These are phyloP conservation scores for Coemansia javaensis DNA, from an alignment of 192 early-diverging fungal species.

Conservation along the genomic window DNA sequence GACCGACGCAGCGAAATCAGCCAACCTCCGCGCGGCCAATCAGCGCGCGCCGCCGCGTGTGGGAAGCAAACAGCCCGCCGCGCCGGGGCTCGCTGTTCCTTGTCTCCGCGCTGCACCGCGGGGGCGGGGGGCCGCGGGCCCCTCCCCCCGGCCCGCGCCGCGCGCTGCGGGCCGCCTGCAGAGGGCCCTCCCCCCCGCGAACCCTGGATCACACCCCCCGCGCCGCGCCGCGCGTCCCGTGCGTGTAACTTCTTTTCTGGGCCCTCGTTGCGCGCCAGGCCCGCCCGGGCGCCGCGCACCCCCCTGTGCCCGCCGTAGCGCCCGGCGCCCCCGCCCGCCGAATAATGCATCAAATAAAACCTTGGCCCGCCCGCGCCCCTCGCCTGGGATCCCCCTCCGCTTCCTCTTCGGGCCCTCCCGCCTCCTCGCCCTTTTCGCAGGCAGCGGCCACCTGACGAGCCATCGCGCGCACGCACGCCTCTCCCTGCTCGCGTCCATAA, in stretches of 20 bases:
- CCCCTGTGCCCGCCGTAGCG: not conserved
- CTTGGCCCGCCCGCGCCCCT: not conserved
- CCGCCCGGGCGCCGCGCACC: not conserved
- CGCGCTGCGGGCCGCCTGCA: not conserved
- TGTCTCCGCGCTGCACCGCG: not conserved
- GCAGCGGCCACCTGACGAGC: too few species aligned
- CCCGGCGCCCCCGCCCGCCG: not conserved
- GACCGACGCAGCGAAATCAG: not conserved
- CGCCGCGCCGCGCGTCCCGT: not conserved
- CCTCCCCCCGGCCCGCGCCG: not conserved
- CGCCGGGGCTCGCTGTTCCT: not conserved
- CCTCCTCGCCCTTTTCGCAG: not conserved
- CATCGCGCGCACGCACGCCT: too few species aligned
- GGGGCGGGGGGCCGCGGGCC: not conserved
- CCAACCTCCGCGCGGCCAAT: not conserved
- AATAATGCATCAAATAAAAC: slow-evolving; percentile 34
- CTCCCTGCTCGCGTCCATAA: too few species aligned
- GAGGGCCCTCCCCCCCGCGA: not conserved
- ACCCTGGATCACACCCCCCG: not conserved
- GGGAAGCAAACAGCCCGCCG: slow-evolving; percentile 2
- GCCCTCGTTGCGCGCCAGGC: not conserved
- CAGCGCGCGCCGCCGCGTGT: not conserved
- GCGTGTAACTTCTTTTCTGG: slow-evolving; percentile 4
- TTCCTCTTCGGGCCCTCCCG: not conserved
- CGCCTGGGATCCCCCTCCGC: not conserved